Evolutionary conservation across 306 rosid genomes (phyloP).

Genomic region (Leucaena leucocephala): DNA sequence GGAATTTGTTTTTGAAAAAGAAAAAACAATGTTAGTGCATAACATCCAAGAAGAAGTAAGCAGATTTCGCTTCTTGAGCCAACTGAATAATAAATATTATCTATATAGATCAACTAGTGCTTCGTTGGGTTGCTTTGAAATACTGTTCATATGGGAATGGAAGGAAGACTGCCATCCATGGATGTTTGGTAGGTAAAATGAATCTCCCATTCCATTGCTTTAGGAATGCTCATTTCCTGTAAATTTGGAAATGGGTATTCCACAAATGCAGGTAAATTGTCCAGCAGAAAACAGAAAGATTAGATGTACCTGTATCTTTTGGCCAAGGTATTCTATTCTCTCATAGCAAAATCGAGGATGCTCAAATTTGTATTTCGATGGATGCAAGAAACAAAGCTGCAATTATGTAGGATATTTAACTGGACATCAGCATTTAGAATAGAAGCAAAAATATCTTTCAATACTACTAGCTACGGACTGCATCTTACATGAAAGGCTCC

Average conservation of each 20-base stretch:
- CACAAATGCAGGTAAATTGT: slow-evolving; percentile 19
- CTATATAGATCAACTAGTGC: not conserved
- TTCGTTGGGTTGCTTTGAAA: too few species aligned
- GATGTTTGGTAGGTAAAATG: too few species aligned
- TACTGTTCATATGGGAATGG: too few species aligned
- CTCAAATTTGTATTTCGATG: slow-evolving; percentile 89
- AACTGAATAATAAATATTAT: slow-evolving; percentile 14
- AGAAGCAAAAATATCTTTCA: slow-evolving; percentile 24
- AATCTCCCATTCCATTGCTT: too few species aligned
- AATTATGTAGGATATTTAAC: slow-evolving; percentile 36
- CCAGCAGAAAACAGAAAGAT: slow-evolving; percentile 32
- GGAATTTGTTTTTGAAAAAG: slow-evolving; percentile 9
- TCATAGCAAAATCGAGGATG: slow-evolving; percentile 96
- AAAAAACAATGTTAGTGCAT: not conserved
- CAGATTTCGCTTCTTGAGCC: slow-evolving; percentile 11
- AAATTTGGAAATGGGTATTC: not conserved
- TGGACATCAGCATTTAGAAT: slow-evolving; percentile 32
- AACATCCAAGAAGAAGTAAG: slow-evolving; percentile 16
- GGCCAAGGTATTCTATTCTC: slow-evolving; percentile 88
- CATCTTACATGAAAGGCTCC: slow-evolving; percentile 18
- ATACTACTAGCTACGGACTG: not conserved
- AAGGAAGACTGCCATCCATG: too few species aligned
- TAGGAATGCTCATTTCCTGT: too few species aligned
- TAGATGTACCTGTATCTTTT: slow-evolving; percentile 80
- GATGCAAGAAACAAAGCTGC: slow-evolving; percentile 93